Base-by-base conservation (phyloP, 352 stramenopile species). In the Globisporangium yorkense region DNA sequence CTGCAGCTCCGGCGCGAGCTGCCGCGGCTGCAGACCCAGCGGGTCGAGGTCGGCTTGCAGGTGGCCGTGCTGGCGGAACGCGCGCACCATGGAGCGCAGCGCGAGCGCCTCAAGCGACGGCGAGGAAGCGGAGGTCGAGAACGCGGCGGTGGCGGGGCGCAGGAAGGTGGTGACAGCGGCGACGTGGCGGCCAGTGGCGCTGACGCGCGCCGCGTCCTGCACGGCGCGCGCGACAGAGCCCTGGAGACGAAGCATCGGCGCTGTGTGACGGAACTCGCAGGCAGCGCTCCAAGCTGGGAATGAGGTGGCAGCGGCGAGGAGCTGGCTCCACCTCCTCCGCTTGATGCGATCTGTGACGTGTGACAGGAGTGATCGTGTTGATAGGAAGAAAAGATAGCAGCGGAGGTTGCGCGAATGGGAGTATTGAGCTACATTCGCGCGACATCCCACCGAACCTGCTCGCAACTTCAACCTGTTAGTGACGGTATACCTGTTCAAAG, bases 11-110 rank as follows among this genome's bases (percentile, higher is more conserved):
- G 65, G 51, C 5, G 89, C 71, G 1, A 58, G 39, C 18, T 61
- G 60, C 40, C 57, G 61, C 50, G 77, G 69, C 20, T 75, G 67
- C 61, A 87, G 57, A 13, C 64, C 40, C 13, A 94, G 61, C 4
- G 84, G 84, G 21, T 94, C 81, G 15, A 91, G 61, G 45, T 88
- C 76, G 2, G 84, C 84, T 48, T 91, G 76, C 7, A 94, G 55
- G 61, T 94, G 84, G 27, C 84, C 84, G 50, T 77, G 85, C 47
- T 88, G 80, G 39, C 84, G 81, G 54, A 94, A 94, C 8, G 78
- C 68, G 10, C 62, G 75, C 57, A 72, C 75, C 81, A 94, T 90
- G 29, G 81, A 79, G 53, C 77, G 70, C 39, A 80, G 56, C 6
- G 84, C 84, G 51, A 93, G 71, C 60, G 67, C 51, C 50, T 93